phyloP scores from a whole-genome alignment of 352 stramenopile species.

The Globisporangium orthogonon region DNA sequence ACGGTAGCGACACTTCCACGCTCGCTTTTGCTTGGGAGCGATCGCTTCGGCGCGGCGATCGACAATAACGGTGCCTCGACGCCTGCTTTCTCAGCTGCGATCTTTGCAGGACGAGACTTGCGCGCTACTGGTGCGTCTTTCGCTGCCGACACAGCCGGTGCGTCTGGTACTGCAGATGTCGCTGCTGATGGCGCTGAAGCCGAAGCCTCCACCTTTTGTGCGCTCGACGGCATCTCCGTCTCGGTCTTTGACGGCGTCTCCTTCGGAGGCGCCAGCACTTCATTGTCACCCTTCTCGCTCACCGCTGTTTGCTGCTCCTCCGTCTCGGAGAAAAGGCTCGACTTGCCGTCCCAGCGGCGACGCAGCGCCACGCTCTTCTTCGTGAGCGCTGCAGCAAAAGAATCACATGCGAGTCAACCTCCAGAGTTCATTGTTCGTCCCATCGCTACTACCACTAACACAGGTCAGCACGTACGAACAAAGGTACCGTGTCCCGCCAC shows the following conservation, averaged over 20 bases:
- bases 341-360: conserved; percentile 13
- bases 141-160: neutral
- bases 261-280: conserved; percentile 3
- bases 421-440: too few relatives aligned
- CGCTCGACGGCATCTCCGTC: neutral
- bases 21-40: neutral
- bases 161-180: neutral
- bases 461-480: conserved; percentile 27
- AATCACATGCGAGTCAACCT: too few relatives aligned
- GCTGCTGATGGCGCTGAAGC: neutral
- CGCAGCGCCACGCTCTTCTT: conserved; percentile 11
- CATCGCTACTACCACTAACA: neutral
- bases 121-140: neutral
- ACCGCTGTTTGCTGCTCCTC: neutral
- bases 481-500: conserved; percentile 51
- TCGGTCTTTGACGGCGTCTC: neutral
- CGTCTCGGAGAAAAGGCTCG: conserved; percentile 14
- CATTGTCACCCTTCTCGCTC: neutral
- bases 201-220: too few relatives aligned
- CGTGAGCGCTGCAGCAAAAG: conserved; percentile 6
- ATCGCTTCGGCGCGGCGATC: neutral
- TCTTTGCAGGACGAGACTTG: conserved; percentile 4
- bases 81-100: neutral
- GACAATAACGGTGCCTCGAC: neutral
- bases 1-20: neutral